Evolutionary conservation across 306 rosid genomes (phyloP).

Genomic region (Prunus mume): DNA sequence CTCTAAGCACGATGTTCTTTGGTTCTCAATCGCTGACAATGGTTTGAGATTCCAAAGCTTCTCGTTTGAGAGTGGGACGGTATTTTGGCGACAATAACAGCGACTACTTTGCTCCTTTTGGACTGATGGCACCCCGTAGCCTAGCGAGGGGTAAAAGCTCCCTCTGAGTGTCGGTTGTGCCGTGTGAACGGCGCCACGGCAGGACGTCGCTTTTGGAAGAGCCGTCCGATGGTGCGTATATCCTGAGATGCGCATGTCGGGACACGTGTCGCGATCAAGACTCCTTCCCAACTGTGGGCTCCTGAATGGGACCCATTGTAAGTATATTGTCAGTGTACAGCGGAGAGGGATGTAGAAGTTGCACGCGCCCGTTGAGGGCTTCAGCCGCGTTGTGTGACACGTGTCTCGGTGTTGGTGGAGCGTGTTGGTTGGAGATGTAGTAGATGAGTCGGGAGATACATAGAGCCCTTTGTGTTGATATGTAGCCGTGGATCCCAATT

Average conservation of each 20-base stretch:
- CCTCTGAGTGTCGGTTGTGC: constrained; percentile 36
- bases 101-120: neutral
- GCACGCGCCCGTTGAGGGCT: neutral
- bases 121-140: neutral
- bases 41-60: constrained; percentile 32
- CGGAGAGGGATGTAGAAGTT: neutral
- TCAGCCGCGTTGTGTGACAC: neutral
- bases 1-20: neutral
- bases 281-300: neutral
- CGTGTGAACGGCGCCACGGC: neutral
- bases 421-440: neutral
- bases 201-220: neutral
- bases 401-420: neutral
- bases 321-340: neutral
- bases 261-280: constrained; percentile 31
- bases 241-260: neutral
- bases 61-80: neutral
- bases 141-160: constrained; percentile 6
- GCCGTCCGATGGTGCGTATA: neutral
- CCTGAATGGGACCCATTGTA: neutral
- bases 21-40: constrained; percentile 41
- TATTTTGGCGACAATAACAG: constrained; percentile 17
- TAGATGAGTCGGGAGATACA: neutral
- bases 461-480: too few species aligned
- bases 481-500: neutral